Conservation (phyloP, 108 stramenopile genomes). For the Skeletonema potamos region DNA sequence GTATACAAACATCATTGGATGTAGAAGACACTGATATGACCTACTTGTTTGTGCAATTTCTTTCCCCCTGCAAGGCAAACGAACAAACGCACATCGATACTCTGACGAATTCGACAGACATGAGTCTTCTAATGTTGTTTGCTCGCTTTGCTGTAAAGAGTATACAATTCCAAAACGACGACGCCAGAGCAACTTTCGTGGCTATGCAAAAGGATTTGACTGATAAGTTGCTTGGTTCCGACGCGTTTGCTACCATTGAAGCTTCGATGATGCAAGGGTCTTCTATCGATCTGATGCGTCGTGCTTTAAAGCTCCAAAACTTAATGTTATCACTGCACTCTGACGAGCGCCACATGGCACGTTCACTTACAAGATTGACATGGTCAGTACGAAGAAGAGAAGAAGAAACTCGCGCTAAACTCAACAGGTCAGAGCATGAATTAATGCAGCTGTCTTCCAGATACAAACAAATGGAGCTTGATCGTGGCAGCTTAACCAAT, state of each 20-base stretch:
- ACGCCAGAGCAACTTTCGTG: neutral
- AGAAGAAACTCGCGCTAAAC: conserved; percentile 11
- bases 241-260: conserved; percentile 12
- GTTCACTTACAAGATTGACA: conserved; percentile 15
- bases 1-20: neutral
- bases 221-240: conserved; percentile 1
- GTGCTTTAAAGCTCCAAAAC: conserved; percentile 37
- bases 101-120: conserved; percentile 11
- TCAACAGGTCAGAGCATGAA: conserved; percentile 8
- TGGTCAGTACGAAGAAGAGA: conserved; percentile 5
- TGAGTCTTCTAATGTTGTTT: conserved; percentile 15
- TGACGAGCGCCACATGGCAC: conserved; percentile 27
- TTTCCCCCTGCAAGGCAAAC: neutral
- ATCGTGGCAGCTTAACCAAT: conserved; percentile 21
- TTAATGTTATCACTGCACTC: conserved; percentile 3
- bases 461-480: conserved; percentile 10
- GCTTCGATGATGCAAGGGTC: conserved; percentile 30
- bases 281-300: conserved; percentile 41
- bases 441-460: conserved; percentile 1
- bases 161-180: neutral
- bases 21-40: neutral
- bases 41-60: conserved; percentile 3
- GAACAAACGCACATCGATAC: conserved; percentile 1
- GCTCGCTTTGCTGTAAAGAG: conserved; percentile 1
- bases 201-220: conserved; percentile 5